These are phyloP conservation scores for Coemansia guatemalensis DNA, from an alignment of 192 early-diverging fungal genomes.

Conservation along the genomic window DNA sequence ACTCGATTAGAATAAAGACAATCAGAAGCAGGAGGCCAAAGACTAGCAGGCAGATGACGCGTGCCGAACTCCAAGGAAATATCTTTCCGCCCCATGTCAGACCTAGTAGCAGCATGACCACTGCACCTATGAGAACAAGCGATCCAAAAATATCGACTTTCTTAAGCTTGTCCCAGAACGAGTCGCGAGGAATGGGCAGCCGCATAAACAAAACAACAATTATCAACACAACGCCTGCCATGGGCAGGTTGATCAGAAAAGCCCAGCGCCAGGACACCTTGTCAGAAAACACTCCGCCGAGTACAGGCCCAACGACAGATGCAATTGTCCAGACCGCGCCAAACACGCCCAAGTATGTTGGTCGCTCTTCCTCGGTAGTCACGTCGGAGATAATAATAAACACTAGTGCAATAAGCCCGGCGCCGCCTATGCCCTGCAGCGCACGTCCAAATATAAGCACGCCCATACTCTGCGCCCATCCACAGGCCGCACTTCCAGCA, in stretches of 20 bases:
- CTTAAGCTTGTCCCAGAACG: constrained; percentile 55
- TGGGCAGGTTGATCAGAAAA: constrained; percentile 57
- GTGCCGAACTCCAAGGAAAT: constrained; percentile 62
- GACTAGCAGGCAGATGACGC: constrained; percentile 57
- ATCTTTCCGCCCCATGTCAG: constrained; percentile 62
- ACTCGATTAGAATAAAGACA: constrained; percentile 57
- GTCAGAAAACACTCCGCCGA: constrained; percentile 72
- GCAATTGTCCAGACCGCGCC: constrained; percentile 62
- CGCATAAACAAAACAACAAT: constrained; percentile 56
- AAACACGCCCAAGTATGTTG: constrained; percentile 47
- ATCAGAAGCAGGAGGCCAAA: constrained; percentile 48
- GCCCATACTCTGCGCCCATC: constrained; percentile 57
- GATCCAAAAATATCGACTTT: constrained; percentile 64
- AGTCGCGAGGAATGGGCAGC: constrained; percentile 42
- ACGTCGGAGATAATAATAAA: constrained; percentile 71
- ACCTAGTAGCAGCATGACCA: constrained; percentile 59
- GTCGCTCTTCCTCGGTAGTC: constrained; percentile 33
- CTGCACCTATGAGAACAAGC: constrained; percentile 48
- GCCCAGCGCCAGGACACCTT: constrained; percentile 69
- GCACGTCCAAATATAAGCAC: constrained; percentile 68
- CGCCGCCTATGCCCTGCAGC: constrained; percentile 66
- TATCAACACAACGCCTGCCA: constrained; percentile 32
- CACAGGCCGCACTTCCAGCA: constrained; percentile 54
- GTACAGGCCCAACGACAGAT: constrained; percentile 63
- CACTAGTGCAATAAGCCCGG: constrained; percentile 60